Evolutionary conservation across 1,284 basidiomycete genomes (phyloP).

Genomic region (Pseudozyma tsukubaensis): DNA sequence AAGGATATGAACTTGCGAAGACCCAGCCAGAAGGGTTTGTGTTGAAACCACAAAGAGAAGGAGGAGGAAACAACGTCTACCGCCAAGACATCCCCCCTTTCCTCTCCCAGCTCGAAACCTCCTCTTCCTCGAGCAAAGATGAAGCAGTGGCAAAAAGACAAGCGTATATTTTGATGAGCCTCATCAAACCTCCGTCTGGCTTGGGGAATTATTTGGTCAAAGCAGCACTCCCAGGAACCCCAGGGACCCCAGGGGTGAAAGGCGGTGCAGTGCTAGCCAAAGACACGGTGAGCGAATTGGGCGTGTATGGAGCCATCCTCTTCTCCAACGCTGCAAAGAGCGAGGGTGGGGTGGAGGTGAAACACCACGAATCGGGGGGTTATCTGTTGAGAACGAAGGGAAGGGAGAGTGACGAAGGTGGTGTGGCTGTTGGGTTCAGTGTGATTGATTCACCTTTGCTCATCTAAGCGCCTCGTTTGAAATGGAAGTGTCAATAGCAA

Average conservation of each 20-base stretch:
- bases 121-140: neutral
- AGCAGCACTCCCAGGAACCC: conserved; percentile 41
- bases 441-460: conserved; percentile 85
- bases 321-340: conserved; percentile 71
- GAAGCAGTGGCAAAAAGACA: conserved; percentile 54
- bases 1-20: conserved; percentile 75
- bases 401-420: conserved; percentile 91
- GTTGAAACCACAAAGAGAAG: conserved; percentile 94
- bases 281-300: conserved; percentile 89
- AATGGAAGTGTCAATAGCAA: neutral
- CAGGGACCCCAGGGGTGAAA: too few relatives aligned
- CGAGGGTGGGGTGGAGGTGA: conserved; percentile 68
- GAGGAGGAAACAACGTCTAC: conserved; percentile 97
- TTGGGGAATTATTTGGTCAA: conserved; percentile 81
- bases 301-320: conserved; percentile 88
- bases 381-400: conserved; percentile 93
- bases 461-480: conserved; percentile 68
- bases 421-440: conserved; percentile 89
- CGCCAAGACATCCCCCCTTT: conserved; percentile 82
- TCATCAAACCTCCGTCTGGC: conserved; percentile 81
- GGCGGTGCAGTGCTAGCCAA: conserved; percentile 68
- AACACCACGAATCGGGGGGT: conserved; percentile 76
- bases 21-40: conserved; percentile 76
- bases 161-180: conserved; percentile 93
- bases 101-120: conserved; percentile 71